Base-by-base conservation (phyloP, 192 early-diverging fungal species). In the Cladochytrium replicatum region DNA sequence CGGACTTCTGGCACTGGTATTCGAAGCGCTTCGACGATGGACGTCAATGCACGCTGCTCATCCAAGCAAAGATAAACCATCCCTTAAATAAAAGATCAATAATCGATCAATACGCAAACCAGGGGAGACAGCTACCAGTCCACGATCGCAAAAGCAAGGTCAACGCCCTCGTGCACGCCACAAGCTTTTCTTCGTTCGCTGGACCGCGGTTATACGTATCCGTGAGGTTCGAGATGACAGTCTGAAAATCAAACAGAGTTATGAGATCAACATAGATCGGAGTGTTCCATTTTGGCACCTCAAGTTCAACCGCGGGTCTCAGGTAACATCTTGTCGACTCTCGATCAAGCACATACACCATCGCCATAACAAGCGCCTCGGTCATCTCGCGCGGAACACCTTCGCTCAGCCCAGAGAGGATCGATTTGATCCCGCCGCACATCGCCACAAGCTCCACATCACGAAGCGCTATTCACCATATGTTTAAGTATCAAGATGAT, bases 211-310 rank as follows among this genome's bases (percentile, higher is more conserved):
- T 83, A 41, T 72, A 84, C 9, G 85, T 70, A 52, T 91, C 87
- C 0, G 85, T 87, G 55, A 91, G 86, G 7, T 77, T 67, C 2
- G 85, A 76, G 50, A 91, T 80, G 11, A 91, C 68, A 40, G 81
- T 81, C 76, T 89, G 29, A 21, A 7, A 19, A 11, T 38, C 13
- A 15, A 32, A 4, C 31, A 29, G 19, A 56, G 52, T 25, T 31
- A 28, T 22, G 21, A 11, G 27, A 27, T 13, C 28, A 63, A 28
- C n/a, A n/a, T n/a, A n/a, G n/a, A n/a, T n/a, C n/a, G 34, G 19
- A 46, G 11, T 6, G 11, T 13, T 11, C n/a, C n/a, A 2, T 1
- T 17, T 4, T 3, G 11, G 21, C 60, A 80, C 78, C 71, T 87
- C 87, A 0, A 90, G 60, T 46, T 90, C 88, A 1, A 90, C 77